phyloP scores from a whole-genome alignment of 768 basidiomycete genomes.

The Candolleomyces aberdarensis region DNA sequence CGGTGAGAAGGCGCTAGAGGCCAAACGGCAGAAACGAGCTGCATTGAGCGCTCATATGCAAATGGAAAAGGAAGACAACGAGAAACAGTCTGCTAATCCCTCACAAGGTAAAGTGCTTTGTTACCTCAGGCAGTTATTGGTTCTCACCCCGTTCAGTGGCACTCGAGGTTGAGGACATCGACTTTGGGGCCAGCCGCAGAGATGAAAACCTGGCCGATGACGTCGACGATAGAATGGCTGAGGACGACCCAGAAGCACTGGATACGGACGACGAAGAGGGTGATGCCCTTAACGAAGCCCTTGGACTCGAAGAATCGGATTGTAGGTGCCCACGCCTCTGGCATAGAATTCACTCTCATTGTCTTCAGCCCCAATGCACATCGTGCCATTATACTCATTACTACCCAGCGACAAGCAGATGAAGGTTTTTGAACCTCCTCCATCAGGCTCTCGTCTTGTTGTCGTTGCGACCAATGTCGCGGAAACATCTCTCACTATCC shows the following conservation, averaged over 20 bases:
- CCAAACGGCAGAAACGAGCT: conserved; percentile 33
- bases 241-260: conserved; percentile 75
- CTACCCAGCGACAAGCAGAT: conserved; percentile 93
- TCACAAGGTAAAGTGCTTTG: conserved; percentile 41
- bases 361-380: conserved; percentile 80
- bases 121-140: conserved; percentile 1
- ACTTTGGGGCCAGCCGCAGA: conserved; percentile 42
- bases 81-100: conserved; percentile 31
- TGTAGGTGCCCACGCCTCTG: conserved; percentile 33
- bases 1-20: conserved; percentile 59
- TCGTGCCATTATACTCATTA: conserved; percentile 92
- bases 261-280: conserved; percentile 77
- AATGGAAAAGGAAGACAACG: conserved; percentile 23
- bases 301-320: conserved; percentile 67
- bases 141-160: conserved; percentile 42
- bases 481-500: conserved; percentile 96
- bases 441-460: conserved; percentile 77
- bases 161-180: conserved; percentile 60
- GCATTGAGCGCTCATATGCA: conserved; percentile 11
- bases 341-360: conserved; percentile 4
- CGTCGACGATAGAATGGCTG: conserved; percentile 56
- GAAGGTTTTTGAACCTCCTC: conserved; percentile 86
- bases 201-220: conserved; percentile 61
- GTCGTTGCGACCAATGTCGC: conserved; percentile 96
- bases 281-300: conserved; percentile 47